These are phyloP conservation scores for Globisporangium paddicum DNA, from an alignment of 352 stramenopile species.

Conservation along the genomic window DNA sequence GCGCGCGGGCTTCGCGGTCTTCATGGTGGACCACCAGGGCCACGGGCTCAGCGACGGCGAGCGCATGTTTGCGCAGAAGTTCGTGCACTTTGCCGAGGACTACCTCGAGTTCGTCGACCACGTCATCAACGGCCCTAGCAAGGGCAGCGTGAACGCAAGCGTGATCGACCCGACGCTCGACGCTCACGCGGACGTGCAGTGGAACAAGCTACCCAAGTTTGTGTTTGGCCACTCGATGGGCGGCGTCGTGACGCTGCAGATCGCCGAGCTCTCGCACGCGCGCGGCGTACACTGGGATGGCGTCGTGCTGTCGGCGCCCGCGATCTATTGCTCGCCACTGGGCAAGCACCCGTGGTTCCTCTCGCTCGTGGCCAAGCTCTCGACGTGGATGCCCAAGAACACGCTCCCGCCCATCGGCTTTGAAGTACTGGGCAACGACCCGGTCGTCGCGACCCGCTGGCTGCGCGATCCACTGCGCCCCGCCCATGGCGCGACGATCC, in stretches of 20 bases:
- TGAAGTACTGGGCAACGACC: constrained; percentile 25
- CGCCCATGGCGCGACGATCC: constrained; percentile 23
- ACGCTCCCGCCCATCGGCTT: constrained; percentile 25
- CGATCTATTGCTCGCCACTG: constrained; percentile 27
- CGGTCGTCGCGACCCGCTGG: constrained; percentile 23
- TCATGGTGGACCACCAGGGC: constrained; percentile 55
- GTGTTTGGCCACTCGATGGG: constrained; percentile 59
- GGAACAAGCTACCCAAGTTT: constrained; percentile 41
- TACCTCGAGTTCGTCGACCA: constrained; percentile 50
- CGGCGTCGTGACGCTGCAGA: constrained; percentile 31
- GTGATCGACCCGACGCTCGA: constrained; percentile 29
- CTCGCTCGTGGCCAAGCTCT: constrained; percentile 21
- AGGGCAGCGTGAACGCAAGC: constrained; percentile 11
- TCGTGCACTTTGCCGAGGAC: constrained; percentile 42
- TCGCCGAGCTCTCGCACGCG: constrained; percentile 20
- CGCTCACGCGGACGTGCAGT: constrained; percentile 25
- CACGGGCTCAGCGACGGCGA: constrained; percentile 59
- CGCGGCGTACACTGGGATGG: constrained; percentile 26
- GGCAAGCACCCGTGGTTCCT: constrained; percentile 14
- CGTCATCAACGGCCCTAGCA: constrained; percentile 19
- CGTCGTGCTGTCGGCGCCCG: constrained; percentile 32
- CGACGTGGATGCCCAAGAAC: constrained; percentile 27
- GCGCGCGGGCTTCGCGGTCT: constrained; percentile 39
- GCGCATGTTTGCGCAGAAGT: constrained; percentile 39
- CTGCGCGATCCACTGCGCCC: constrained; percentile 29